Conservation (phyloP, 345 rosid genomes). For the Stellera chamaejasme region DNA sequence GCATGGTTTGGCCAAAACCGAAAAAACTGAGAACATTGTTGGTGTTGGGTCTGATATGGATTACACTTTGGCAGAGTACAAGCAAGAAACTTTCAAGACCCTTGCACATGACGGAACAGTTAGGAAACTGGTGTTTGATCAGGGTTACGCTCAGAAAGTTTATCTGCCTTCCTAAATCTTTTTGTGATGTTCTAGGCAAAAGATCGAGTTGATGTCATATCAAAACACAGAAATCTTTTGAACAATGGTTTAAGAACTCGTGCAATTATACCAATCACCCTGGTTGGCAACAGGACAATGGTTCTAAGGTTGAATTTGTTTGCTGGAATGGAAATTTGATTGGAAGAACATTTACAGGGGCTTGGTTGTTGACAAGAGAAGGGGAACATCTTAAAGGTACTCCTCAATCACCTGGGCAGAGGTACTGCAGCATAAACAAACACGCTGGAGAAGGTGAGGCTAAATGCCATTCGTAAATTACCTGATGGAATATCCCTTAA, state of each 20-base stretch:
- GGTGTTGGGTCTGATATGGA: constrained; percentile 96
- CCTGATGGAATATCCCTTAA: no score
- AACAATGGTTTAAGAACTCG: no score
- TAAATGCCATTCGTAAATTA: no score
- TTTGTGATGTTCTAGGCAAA: no score
- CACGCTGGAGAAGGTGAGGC: constrained; percentile 63
- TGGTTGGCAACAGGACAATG: no score
- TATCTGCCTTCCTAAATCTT: constrained; percentile 7
- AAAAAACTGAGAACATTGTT: constrained; percentile 66
- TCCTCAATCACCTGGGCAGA: constrained; percentile 36
- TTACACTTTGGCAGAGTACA: constrained; percentile 88
- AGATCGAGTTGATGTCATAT: no score
- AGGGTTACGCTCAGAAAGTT: constrained; percentile 90
- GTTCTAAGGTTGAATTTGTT: no score
- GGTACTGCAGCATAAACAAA: constrained; percentile 48
- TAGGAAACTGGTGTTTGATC: constrained; percentile 62
- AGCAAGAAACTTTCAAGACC: constrained; percentile 76
- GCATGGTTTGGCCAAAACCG: no score
- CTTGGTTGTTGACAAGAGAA: constrained; percentile 82
- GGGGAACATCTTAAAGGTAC: constrained; percentile 83
- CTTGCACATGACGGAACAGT: constrained; percentile 83
- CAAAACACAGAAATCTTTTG: no score
- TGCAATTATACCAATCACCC: no score
- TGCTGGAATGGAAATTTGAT: constrained; percentile 68
- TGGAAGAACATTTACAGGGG: constrained; percentile 92